Evolutionary conservation across 106 monocot genomes (phyloP), one percentile per base, ranked within the genome.

Genomic region (Xerophyta viscosa): DNA sequence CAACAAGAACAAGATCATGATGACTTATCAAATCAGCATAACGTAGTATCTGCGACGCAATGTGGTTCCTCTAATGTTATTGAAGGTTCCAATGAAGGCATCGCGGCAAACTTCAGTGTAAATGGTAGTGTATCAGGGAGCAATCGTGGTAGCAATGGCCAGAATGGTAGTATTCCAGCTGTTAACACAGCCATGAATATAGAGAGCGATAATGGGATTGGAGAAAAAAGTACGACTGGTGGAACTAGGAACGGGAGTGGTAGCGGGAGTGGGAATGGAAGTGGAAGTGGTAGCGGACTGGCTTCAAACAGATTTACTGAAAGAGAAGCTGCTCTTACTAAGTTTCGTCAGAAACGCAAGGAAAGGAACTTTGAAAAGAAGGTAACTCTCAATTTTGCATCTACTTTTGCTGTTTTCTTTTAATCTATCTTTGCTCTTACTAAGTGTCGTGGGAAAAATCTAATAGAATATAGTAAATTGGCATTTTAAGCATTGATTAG

Each of bases 261-360:
- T 0, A 75, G 72, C 20, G 46, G 53, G 54, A 66, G 49, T 18
- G 67, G 67, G 1, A 80, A 61, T 85, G 70, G 78, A 10, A 79
- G 72, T 28, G 74, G 76, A 0, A 81, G 85, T 31, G 79, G 79
- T 0, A 71, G 58, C 39, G 75, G 73, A 31, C 51, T 66, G 8
- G 68, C 78, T 71, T 72, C 89, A 31, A 64, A 75, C 27, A 52
- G 71, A 15, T 56, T 61, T 42, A 37, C 81, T 10, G 69, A 68
- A 48, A 69, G 94, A 72, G 88, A 85, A 46, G 82, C 82, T 26
- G 88, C 82, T 2, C 46, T 96, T 63, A 88, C 62, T 65, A 88
- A 96, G 58, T 96, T 96, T 41, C 43, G 88, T 24, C 71, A 78
- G 55, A 96, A 96, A 54, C 71, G 88, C 39, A 96, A 96, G 60